Base-by-base conservation (phyloP, 73 alveolate genomes). In the Paramecium sonneborni region DNA sequence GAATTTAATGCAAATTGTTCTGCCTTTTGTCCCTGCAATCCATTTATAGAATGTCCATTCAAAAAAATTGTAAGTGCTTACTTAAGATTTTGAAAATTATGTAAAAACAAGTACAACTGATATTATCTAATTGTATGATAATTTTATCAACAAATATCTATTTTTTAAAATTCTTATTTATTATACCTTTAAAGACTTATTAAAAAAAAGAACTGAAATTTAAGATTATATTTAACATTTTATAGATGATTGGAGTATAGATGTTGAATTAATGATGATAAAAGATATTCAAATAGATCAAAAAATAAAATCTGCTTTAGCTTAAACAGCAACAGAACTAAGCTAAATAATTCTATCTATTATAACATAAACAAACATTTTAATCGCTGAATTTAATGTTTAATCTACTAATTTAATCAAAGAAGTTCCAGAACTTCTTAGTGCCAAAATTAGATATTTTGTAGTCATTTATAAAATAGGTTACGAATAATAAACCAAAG, bases 71-170 rank as follows among this genome's bases (percentile, higher is more conserved):
- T 72, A 12, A 62, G 86, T 32, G 57, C 35, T 2, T 72, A 35
- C 20, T 72, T 72, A 37, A 72, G 86, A 72, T 72, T 72, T 4
- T 58, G 86, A 72, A 72, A 72, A 32, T n/a, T 72, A 72, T 38
- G 57, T 72, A 1, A 72, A 72, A 72, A 72, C 86, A 72, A n/a
- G 86, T n/a, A n/a, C n/a, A n/a, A n/a, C n/a, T n/a, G n/a, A n/a
- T n/a, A n/a, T n/a, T n/a, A n/a, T n/a, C n/a, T n/a, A n/a, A n/a
- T n/a, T n/a, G n/a, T n/a, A n/a, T n/a, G n/a, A n/a, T n/a, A n/a
- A n/a, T n/a, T n/a, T n/a, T n/a, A n/a, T n/a, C n/a, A n/a, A n/a
- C n/a, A n/a, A n/a, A n/a, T n/a, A n/a, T n/a, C n/a, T n/a, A n/a
- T n/a, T n/a, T n/a, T n/a, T n/a, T n/a, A n/a, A n/a, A n/a, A n/a